Percentiles rank a stretch among this genome's conserved stretches.
Evolutionary conservation across 345 rosid genomes (phyloP).

Genomic region (Gossypium mustelinum): DNA sequence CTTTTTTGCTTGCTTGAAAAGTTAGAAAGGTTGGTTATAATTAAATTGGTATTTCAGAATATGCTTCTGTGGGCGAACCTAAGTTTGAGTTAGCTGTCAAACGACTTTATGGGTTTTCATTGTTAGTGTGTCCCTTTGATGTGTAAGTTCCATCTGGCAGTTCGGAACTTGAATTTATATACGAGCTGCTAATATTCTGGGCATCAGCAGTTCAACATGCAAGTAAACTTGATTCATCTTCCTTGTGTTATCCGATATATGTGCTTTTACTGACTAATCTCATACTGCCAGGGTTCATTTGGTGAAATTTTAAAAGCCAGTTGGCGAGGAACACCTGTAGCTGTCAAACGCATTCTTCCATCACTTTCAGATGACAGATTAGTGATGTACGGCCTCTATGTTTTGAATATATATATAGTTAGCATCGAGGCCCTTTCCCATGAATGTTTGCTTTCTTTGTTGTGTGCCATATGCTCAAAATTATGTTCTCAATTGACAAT

Average conservation of each 20-base stretch:
- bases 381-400: conserved; percentile 63
- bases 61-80: background rate
- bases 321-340: conserved; percentile 99
- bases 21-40: background rate
- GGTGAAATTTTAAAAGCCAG: conserved; percentile 91
- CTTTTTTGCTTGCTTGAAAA: background rate
- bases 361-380: conserved; percentile 97
- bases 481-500: conserved; percentile 6
- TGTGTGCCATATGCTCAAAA: background rate
- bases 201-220: background rate
- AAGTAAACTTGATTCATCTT: background rate
- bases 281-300: conserved; percentile 73
- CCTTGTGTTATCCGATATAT: background rate
- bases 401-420: conserved; percentile 6
- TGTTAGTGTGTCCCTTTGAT: background rate
- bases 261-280: conserved; percentile 25
- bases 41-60: background rate
- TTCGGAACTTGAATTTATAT: conserved; percentile 4
- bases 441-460: background rate
- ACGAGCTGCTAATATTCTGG: background rate
- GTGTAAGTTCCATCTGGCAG: background rate
- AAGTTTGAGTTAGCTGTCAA: background rate
- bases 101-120: background rate
- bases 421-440: background rate
- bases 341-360: conserved; percentile 94